Percentiles rank a stretch among this genome's conserved stretches.
These are phyloP conservation scores for Cucumis sativus DNA, from an alignment of 306 rosid genomes.

Conservation along the genomic window DNA sequence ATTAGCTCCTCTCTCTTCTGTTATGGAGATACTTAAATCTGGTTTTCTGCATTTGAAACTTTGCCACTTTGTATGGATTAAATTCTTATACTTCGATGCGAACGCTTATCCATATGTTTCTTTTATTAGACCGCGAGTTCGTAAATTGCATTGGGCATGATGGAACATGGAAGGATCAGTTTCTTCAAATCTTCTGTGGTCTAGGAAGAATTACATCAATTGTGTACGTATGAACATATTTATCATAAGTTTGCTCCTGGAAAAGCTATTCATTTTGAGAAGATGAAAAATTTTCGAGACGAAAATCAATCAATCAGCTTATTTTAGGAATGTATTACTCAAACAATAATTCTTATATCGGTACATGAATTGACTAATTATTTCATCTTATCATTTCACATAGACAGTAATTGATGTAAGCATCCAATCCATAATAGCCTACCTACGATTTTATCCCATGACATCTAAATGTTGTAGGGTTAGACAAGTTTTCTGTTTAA, in stretches of 20 bases:
- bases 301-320: constrained; percentile 2
- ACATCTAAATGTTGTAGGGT: too few relatives aligned
- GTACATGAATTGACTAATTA: background rate
- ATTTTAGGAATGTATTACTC: background rate
- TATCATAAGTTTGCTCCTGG: background rate
- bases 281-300: background rate
- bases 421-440: background rate
- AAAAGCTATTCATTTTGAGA: background rate
- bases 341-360: background rate
- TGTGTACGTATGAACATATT: background rate
- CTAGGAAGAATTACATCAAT: background rate
- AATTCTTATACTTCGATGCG: background rate
- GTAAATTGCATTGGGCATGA: constrained; percentile 14
- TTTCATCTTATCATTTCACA: background rate
- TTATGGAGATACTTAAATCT: background rate
- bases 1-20: background rate
- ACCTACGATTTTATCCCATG: too few relatives aligned
- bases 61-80: background rate
- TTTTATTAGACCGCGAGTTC: constrained; percentile 1
- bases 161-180: constrained; percentile 10
- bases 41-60: background rate
- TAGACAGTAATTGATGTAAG: background rate
- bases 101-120: background rate
- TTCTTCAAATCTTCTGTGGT: background rate
- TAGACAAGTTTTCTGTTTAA: too few relatives aligned